Evolutionary conservation across 495 filamentous ascomycete species (phyloP).

Genomic region (Annulohypoxylon moriforme): DNA sequence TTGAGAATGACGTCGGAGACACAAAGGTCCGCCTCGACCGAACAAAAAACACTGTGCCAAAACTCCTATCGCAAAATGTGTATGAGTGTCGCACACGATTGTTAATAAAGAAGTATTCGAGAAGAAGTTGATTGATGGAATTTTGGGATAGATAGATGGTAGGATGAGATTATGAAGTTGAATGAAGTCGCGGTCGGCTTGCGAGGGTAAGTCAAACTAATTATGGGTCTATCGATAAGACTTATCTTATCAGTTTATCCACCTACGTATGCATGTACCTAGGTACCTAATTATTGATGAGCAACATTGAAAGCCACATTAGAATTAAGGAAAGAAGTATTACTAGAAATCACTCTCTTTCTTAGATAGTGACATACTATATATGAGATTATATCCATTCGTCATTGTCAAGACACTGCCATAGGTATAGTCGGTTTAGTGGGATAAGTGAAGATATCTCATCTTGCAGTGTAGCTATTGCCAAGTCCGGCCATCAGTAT

Average conservation of each 20-base stretch:
- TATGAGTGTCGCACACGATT: background rate
- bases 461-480: background rate
- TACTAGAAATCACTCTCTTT: too few relatives aligned
- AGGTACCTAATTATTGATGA: background rate
- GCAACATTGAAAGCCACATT: background rate
- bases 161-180: constrained; percentile 9
- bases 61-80: background rate
- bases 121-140: background rate
- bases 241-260: constrained; percentile 8
- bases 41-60: background rate
- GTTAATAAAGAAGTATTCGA: background rate
- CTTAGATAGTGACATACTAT: too few relatives aligned
- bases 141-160: background rate
- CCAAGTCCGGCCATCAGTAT: background rate
- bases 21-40: background rate
- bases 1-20: constrained; percentile 1
- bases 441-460: too few relatives aligned
- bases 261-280: background rate
- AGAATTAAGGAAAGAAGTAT: background rate
- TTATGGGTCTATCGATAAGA: background rate
- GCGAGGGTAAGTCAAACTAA: background rate
- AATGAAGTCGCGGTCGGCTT: constrained; percentile 5
- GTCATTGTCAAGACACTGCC: too few relatives aligned
- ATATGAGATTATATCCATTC: too few relatives aligned
- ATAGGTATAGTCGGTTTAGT: too few relatives aligned